Percentiles rank a stretch among this genome's conserved stretches.
These are phyloP conservation scores for Spizellomyces sp. DNA, from an alignment of 192 early-diverging fungal species.

Conservation along the genomic window DNA sequence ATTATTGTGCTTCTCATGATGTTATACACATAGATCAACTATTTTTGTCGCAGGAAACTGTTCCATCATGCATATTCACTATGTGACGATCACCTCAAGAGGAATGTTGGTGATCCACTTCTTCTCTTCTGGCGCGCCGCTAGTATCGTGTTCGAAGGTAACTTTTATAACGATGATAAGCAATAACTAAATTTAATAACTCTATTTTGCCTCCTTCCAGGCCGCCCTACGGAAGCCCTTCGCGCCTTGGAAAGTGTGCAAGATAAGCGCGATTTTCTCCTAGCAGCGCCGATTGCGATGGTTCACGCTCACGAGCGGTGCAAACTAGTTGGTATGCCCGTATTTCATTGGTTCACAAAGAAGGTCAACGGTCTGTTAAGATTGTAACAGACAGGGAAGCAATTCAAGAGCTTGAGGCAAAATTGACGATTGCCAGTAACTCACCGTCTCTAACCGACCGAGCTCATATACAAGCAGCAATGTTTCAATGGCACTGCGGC, in stretches of 20 bases:
- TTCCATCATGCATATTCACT: constrained; percentile 42
- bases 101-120: constrained; percentile 43
- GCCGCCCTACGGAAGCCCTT: constrained; percentile 44
- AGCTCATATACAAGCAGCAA: constrained; percentile 28
- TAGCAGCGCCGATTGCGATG: constrained; percentile 46
- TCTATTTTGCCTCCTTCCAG: constrained; percentile 12
- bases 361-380: too few relatives aligned
- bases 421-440: constrained; percentile 43
- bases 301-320: constrained; percentile 54
- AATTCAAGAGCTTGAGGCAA: constrained; percentile 52
- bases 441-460: constrained; percentile 11
- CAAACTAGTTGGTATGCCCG: constrained; percentile 43
- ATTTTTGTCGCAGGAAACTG: constrained; percentile 40
- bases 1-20: neutral
- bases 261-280: constrained; percentile 53
- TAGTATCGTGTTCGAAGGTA: constrained; percentile 39
- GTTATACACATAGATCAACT: constrained; percentile 39
- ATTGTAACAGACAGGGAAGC: constrained; percentile 48
- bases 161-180: neutral
- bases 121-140: constrained; percentile 51
- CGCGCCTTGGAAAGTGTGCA: constrained; percentile 45
- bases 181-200: neutral
- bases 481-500: constrained; percentile 45
- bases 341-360: neutral
- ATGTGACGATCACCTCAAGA: constrained; percentile 44